Evolutionary conservation across 2,329 filamentous ascomycete genomes (phyloP).

Genomic region (Paracorniculantispora psalliotae): DNA sequence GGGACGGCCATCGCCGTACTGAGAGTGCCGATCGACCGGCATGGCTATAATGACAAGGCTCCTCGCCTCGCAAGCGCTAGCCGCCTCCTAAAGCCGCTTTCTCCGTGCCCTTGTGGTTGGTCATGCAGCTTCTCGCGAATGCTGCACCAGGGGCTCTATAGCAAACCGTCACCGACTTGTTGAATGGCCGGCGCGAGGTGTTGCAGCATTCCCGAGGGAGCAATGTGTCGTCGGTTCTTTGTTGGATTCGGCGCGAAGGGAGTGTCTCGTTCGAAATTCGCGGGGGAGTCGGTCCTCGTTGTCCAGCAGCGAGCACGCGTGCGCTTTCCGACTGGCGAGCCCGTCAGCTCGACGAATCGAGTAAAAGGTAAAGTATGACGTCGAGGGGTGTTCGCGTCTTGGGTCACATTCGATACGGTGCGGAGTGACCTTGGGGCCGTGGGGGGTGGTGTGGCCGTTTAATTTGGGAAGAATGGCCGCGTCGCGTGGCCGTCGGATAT

Average conservation of each 20-base stretch:
- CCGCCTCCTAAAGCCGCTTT: neutral
- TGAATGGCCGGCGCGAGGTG: no score
- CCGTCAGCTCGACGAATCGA: neutral
- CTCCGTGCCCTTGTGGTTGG: neutral
- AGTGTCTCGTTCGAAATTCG: no score
- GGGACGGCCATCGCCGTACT: conserved; percentile 26
- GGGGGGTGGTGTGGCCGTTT: no score
- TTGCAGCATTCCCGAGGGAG: conserved; percentile 3
- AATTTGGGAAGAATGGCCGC: neutral
- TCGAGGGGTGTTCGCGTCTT: neutral
- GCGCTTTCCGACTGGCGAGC: neutral
- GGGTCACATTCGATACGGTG: conserved; percentile 9
- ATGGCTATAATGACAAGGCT: conserved; percentile 16
- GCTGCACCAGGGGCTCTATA: conserved; percentile 1
- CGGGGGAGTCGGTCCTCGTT: no score
- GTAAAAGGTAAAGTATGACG: neutral
- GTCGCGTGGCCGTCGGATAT: neutral
- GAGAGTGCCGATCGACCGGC: conserved; percentile 31
- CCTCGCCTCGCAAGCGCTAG: neutral
- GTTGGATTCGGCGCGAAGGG: neutral
- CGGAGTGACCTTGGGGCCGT: neutral
- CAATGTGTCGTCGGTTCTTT: no score
- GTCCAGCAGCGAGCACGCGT: conserved; percentile 5
- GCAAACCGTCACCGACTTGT: neutral
- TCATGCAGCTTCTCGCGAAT: conserved; percentile 1